Conservation (phyloP, 2,329 filamentous ascomycete genomes). For the Colletotrichum trifolii region DNA sequence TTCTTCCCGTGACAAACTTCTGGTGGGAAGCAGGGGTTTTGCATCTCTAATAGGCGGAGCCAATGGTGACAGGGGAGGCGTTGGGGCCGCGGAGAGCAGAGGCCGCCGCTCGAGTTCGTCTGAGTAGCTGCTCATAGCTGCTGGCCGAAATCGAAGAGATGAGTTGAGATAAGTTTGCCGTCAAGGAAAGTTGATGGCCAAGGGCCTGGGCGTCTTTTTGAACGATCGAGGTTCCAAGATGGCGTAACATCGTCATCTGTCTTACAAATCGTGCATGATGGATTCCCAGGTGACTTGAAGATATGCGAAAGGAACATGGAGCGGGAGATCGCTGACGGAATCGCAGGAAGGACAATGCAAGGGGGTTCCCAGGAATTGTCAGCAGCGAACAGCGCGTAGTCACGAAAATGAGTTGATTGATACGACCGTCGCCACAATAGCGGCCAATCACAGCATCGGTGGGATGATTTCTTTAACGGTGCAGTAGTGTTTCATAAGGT, state of each 20-base stretch:
- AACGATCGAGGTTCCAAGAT: no score
- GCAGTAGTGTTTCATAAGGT: constrained; percentile 26
- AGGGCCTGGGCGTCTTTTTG: no score
- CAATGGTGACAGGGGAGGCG: not conserved
- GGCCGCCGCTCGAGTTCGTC: constrained; percentile 14
- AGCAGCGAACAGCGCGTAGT: constrained; percentile 2
- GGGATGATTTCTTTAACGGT: constrained; percentile 18
- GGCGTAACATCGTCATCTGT: no score
- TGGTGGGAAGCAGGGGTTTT: not conserved
- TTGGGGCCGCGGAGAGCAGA: constrained; percentile 2
- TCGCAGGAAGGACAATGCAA: not conserved
- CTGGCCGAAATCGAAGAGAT: not conserved
- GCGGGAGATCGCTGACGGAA: not conserved
- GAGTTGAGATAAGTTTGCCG: not conserved
- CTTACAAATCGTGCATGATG: no score
- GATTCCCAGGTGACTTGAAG: not conserved
- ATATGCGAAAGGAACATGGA: not conserved
- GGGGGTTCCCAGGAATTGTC: not conserved
- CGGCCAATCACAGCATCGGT: not conserved
- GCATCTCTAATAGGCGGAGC: not conserved
- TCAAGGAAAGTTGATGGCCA: not conserved
- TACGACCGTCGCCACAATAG: constrained; percentile 14
- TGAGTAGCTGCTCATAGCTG: not conserved
- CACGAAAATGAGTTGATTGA: constrained; percentile 19
- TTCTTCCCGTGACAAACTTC: not conserved